Percentiles rank a stretch among this genome's conserved stretches.
Evolutionary conservation across 371 early-diverging fungal species (phyloP).

Genomic region (Mucor piriformis): DNA sequence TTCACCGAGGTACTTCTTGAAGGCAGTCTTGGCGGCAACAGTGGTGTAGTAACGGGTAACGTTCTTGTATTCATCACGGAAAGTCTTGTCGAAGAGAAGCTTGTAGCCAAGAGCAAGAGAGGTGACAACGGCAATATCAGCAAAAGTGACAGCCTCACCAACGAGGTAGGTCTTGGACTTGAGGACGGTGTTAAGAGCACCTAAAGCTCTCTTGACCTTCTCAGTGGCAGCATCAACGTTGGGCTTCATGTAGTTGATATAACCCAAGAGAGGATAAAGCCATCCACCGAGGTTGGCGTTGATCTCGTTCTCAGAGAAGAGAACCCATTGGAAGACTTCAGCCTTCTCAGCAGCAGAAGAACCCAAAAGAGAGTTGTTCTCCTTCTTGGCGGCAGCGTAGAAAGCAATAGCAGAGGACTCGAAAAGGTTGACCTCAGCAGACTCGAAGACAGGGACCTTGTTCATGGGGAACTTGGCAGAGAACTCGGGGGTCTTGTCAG

Average conservation of each 20-base stretch:
- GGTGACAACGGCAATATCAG: constrained; percentile 68
- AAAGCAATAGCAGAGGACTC: constrained; percentile 88
- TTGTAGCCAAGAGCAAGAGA: constrained; percentile 56
- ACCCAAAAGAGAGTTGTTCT: constrained; percentile 67
- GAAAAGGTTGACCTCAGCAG: constrained; percentile 70
- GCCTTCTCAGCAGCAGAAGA: constrained; percentile 70
- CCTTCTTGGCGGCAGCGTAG: constrained; percentile 79
- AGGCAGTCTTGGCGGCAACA: constrained; percentile 72
- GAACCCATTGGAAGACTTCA: constrained; percentile 77
- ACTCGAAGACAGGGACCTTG: constrained; percentile 84
- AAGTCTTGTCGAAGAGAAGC: constrained; percentile 50
- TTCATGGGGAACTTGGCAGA: constrained; percentile 82
- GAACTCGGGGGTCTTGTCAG: constrained; percentile 72
- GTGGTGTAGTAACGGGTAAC: constrained; percentile 89
- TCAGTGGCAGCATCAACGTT: constrained; percentile 58
- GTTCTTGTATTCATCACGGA: constrained; percentile 81
- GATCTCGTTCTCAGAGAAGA: constrained; percentile 70
- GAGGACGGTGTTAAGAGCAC: constrained; percentile 65
- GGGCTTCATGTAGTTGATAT: constrained; percentile 60
- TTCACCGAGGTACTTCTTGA: constrained; percentile 79
- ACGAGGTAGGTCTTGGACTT: constrained; percentile 76
- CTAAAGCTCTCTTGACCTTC: constrained; percentile 56
- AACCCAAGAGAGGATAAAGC: constrained; percentile 63
- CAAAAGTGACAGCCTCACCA: constrained; percentile 77
- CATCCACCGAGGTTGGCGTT: constrained; percentile 45